These are phyloP conservation scores for Marasmius sp. DNA, from an alignment of 1,284 basidiomycete genomes.

Conservation along the genomic window DNA sequence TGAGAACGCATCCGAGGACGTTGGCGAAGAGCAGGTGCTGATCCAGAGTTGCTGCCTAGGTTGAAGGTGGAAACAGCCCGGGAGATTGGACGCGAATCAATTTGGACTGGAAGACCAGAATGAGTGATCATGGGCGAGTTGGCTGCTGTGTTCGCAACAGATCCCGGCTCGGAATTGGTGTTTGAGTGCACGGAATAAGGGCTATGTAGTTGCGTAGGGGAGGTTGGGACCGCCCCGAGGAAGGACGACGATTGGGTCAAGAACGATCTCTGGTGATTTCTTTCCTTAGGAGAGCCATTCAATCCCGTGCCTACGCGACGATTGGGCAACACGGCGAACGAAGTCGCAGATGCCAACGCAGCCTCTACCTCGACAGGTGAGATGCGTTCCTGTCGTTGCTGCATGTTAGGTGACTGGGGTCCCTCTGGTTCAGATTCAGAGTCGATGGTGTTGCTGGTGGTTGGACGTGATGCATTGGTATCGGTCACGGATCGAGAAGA, in stretches of 20 bases:
- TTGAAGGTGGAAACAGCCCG: neutral
- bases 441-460: neutral
- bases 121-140: neutral
- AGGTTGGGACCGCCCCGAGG: neutral
- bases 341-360: neutral
- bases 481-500: neutral
- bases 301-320: neutral
- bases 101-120: neutral
- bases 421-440: neutral
- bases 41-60: neutral
- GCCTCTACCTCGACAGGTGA: neutral
- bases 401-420: neutral
- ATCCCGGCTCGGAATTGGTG: neutral
- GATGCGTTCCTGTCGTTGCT: neutral
- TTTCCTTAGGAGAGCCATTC: neutral
- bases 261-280: neutral
- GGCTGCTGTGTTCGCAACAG: neutral
- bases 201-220: neutral
- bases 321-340: neutral
- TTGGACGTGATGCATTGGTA: neutral
- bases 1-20: constrained; percentile 1
- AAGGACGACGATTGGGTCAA: neutral
- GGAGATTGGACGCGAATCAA: neutral
- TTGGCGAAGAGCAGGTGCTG: neutral
- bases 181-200: neutral